A percentile compares a stretch with the other conserved stretches of the same genome.
Conservation (phyloP, 768 basidiomycete species). For the Tulasnella sp. region DNA sequence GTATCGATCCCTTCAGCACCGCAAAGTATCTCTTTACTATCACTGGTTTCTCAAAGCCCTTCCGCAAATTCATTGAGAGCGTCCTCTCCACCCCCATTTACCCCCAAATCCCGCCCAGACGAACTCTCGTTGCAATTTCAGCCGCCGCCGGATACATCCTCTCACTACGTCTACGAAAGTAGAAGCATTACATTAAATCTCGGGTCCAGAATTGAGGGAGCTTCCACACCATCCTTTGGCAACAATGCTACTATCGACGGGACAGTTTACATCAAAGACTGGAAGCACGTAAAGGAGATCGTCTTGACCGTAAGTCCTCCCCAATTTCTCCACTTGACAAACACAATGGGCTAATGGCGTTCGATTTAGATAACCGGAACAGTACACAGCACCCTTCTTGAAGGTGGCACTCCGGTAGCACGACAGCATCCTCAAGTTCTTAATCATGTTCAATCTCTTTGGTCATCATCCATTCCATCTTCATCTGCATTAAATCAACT, state of each 20-base stretch:
- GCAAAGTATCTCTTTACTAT: neutral
- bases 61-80: neutral
- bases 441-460: neutral
- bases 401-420: neutral
- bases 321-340: neutral
- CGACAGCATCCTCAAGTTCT: neutral
- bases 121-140: neutral
- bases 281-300: conserved; percentile 10
- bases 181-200: neutral
- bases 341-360: neutral
- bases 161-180: conserved; percentile 4
- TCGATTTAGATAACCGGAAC: neutral
- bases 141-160: neutral
- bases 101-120: neutral
- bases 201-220: neutral
- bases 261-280: neutral
- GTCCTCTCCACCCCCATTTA: neutral
- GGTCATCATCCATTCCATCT: neutral
- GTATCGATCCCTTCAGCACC: neutral
- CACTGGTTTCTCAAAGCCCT: neutral
- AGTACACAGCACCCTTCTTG: neutral
- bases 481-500: neutral
- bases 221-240: neutral
- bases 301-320: neutral
- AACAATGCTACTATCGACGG: conserved; percentile 12